phyloP scores from a whole-genome alignment of 306 rosid species.

The Carpinus viminea region DNA sequence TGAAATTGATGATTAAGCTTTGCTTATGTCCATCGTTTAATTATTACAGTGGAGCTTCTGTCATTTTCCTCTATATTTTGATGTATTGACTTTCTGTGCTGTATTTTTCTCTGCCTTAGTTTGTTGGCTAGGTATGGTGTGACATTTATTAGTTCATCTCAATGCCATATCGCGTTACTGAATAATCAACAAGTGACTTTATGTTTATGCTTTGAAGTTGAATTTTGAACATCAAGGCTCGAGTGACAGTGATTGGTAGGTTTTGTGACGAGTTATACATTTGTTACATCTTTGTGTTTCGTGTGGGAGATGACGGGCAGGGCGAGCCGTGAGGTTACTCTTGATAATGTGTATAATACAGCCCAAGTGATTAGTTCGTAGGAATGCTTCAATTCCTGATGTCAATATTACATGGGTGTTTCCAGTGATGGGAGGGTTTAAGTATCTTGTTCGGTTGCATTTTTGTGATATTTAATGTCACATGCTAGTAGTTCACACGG shows the following conservation, averaged over 20 bases:
- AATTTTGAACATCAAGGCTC: no score
- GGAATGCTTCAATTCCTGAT: slow-evolving; percentile 54
- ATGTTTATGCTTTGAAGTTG: no score
- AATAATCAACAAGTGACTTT: no score
- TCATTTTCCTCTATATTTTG: not conserved
- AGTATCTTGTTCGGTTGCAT: slow-evolving; percentile 72
- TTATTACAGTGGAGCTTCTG: not conserved
- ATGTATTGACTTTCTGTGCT: not conserved
- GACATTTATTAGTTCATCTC: not conserved
- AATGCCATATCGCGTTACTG: not conserved
- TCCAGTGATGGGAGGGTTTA: slow-evolving; percentile 51
- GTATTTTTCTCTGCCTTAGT: not conserved
- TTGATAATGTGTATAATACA: slow-evolving; percentile 82
- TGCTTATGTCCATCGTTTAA: not conserved
- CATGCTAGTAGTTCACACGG: slow-evolving; percentile 65
- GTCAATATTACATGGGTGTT: slow-evolving; percentile 80
- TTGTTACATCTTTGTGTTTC: no score
- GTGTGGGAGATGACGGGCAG: slow-evolving; percentile 23
- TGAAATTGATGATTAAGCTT: not conserved
- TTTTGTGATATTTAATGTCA: slow-evolving; percentile 61
- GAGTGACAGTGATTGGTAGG: no score
- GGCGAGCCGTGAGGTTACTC: slow-evolving; percentile 75
- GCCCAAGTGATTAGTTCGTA: slow-evolving; percentile 68
- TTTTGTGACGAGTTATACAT: no score
- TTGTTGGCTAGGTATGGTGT: not conserved